Base-by-base conservation (phyloP, 2,329 filamentous ascomycete genomes). In the Alternaria sp. region DNA sequence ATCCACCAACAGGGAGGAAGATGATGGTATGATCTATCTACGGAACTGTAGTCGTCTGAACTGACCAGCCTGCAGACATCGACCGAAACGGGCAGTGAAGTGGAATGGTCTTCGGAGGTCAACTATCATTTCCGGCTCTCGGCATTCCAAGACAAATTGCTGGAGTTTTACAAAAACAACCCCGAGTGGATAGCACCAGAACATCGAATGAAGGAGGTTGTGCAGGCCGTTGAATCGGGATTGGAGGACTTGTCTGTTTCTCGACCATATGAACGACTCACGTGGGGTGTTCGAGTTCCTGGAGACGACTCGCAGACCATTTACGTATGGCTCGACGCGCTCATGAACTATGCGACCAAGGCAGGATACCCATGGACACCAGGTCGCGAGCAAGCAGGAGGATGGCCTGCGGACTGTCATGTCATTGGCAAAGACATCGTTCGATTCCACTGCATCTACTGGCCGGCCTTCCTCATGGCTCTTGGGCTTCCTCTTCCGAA, bases 71-170 rank as follows among this genome's bases (percentile, higher is more conserved):
- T 44, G 5, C 31, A 85, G 83, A 79, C 88, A 23, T 93, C 91
- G 17, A 85, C 86, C 48, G 95, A 97, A 80, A 96, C 93, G 2
- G 93, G 92, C 1, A 96, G 91, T 74, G 90, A 92, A 76, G 95
- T 99, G 7, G 93, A 98, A 78, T 98, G 93, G 93, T 90, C 90
- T 8, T 91, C 92, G 40, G 95, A 99, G 76, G 87, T 85, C 63
- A 99, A 97, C 67, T 98, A 97, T 80, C 93, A 97, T 76, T 99
- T 99, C 79, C 89, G 90, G 6, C 83, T 99, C 69, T 96, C 92
- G 36, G 88, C 88, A 21, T 90, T 98, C 73, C 86, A 86, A 63
- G 89, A 95, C n/a, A 83, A 81, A 14, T 83, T 99, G 14, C 84
- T 98, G 23, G 80, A 88, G 2, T 92, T 96, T 70, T 99, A 97